Percentiles rank a stretch among this genome's conserved stretches.
Evolutionary conservation across 306 rosid species (phyloP).

Genomic region (Amphicarpaea edgeworthii): DNA sequence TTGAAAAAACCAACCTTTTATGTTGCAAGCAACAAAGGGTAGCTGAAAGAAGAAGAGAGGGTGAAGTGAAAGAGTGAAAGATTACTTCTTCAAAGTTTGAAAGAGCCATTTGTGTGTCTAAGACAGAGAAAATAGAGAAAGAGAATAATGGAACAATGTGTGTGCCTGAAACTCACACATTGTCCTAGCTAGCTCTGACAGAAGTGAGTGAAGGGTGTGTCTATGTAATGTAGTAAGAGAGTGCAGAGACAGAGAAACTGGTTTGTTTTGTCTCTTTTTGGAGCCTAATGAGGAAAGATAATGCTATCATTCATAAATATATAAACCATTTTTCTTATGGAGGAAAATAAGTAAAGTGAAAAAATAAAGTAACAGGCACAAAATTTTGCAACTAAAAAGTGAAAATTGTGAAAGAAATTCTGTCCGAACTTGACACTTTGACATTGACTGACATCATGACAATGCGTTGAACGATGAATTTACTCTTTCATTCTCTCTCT

Average conservation of each 20-base stretch:
- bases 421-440: constrained; percentile 52
- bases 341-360: constrained; percentile 1
- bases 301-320: constrained; percentile 4
- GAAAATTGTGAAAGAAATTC: constrained; percentile 44
- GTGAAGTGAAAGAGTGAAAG: constrained; percentile 48
- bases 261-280: constrained; percentile 48
- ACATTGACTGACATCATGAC: constrained; percentile 49
- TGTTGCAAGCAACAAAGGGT: constrained; percentile 23
- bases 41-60: constrained; percentile 49
- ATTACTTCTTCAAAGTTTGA: constrained; percentile 26
- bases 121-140: constrained; percentile 46
- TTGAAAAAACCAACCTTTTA: constrained; percentile 69
- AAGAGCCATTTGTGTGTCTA: constrained; percentile 46
- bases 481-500: not conserved
- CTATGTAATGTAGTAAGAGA: constrained; percentile 22
- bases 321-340: constrained; percentile 1
- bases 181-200: constrained; percentile 54
- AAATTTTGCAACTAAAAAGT: constrained; percentile 35
- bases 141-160: constrained; percentile 50
- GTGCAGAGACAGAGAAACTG: constrained; percentile 52
- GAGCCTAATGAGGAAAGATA: constrained; percentile 49
- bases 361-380: not conserved
- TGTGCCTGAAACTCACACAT: constrained; percentile 61
- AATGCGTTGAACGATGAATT: constrained; percentile 40
- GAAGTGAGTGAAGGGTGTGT: constrained; percentile 50